Evolutionary conservation across 192 early-diverging fungal genomes (phyloP), one percentile per base, ranked within the genome.

Genomic region (Coemansia sp.): DNA sequence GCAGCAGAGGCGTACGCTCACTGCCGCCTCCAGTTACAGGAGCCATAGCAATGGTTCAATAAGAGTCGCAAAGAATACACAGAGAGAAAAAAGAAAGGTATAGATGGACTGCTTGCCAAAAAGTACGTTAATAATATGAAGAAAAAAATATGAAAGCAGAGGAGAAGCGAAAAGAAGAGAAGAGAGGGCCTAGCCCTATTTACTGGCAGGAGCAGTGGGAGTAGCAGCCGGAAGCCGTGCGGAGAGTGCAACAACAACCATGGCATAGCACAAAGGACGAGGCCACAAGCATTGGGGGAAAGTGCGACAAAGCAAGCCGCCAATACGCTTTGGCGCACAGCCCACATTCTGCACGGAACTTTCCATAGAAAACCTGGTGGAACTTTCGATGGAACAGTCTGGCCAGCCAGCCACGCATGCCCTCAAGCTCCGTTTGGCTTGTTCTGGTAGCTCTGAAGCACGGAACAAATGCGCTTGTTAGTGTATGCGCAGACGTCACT

Each of bases 1-100:
- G 73, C 42, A 84, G 73, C 81, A 84, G 74, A 59, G 76, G 81
- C 62, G 73, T 59, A 68, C 74, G 81, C 68, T 84, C 81, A 67
- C 50, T 74, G 72, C 70, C 73, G 25, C 68, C 73, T 32, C 72
- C 75, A 32, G 67, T 66, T 45, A 68, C 59, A 46, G 70, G 64
- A 27, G 73, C 39, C 75, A 75, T 71, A 34, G 55, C 25, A n/a
- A 45, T 58, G 42, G 66, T 41, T 67, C 53, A 66, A 39, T 7
- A 31, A 39, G 31, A 42, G 53, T 27, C 19, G 17, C 23, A 44
- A 48, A 39, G 45, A 37, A 23, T 27, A 53, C 27, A 65, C 17
- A 65, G 4, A 50, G 4, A 34, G 44, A 21, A 48, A 27, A 48
- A 36, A n/a, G 31, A 10, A 17, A 25, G 25, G 23, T 17, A 17